These are phyloP conservation scores for Yueomyces sinensis DNA, from an alignment of 805 yeast species.

Conservation along the genomic window DNA sequence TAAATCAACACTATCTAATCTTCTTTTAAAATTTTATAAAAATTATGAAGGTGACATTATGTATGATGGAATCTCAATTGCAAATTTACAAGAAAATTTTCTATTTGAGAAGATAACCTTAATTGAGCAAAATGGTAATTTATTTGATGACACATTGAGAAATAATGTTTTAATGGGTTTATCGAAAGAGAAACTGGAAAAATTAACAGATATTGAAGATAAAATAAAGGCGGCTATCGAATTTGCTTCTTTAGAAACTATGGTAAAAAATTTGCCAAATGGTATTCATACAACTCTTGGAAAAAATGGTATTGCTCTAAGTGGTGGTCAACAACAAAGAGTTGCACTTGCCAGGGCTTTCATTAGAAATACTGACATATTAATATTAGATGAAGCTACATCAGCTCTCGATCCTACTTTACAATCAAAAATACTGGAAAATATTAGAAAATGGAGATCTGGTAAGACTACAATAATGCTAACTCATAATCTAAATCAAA, in stretches of 20 bases:
- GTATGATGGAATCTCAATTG: conserved; percentile 41
- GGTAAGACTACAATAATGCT: conserved; percentile 67
- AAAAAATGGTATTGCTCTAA: conserved; percentile 34
- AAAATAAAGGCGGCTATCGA: conserved; percentile 30
- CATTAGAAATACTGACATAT: conserved; percentile 56
- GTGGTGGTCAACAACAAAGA: conserved; percentile 89
- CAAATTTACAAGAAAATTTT: conserved; percentile 34
- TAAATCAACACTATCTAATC: conserved; percentile 64
- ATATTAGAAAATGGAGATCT: conserved; percentile 45
- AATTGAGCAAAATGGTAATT: conserved; percentile 56
- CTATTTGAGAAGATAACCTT: conserved; percentile 50
- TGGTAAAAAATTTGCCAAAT: conserved; percentile 35
- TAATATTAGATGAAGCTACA: conserved; percentile 76
- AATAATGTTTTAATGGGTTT: conserved; percentile 51
- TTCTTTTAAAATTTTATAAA: conserved; percentile 48
- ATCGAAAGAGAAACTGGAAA: conserved; percentile 8
- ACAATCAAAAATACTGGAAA: conserved; percentile 32
- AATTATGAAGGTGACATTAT: conserved; percentile 40
- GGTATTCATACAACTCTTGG: conserved; percentile 45
- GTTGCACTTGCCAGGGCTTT: conserved; percentile 76
- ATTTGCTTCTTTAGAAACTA: conserved; percentile 38
- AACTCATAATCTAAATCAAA: conserved; percentile 62
- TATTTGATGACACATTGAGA: conserved; percentile 50
- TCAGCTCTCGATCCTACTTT: conserved; percentile 60
- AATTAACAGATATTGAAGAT: background rate